Evolutionary conservation across 2,329 filamentous ascomycete genomes (phyloP), one percentile per base, ranked within the genome.

Genomic region (Penicillium sp.): DNA sequence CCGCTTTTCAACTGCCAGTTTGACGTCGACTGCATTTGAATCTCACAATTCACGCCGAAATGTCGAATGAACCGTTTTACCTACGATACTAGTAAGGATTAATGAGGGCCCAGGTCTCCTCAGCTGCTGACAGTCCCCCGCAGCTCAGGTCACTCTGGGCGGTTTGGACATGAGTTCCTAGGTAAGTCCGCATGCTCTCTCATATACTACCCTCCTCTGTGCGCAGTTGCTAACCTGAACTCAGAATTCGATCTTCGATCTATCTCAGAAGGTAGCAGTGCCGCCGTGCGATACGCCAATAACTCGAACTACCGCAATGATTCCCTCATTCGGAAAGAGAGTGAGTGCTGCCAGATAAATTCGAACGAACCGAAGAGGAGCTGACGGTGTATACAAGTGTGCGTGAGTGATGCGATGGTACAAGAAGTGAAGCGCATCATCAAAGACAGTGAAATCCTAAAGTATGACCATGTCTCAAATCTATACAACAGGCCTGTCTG

Each of bases 241-340:
- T 10, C 64, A 97, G 93, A 99, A 75, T 99, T 99, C 74, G 94
- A 99, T 73, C 94, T 99, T 69, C 85, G 93, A 52, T 90, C 92
- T 22, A 84, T 97, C 43, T 91, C 91, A 50, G 94, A 99, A 72
- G 94, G 94, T 48, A 86, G 90, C 57, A 97, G 92, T 71, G 94
- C 94, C 7, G 90, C 94, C 48, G 92, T 93, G 31, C 88, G 94
- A 76, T 99, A 99, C 77, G 94, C 94, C 61, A 99, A 99, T 82
- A 99, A 99, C 77, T 97, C 93, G 54, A 99, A 99, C 78, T 99
- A 99, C 78, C 88, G 94, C 69, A 99, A 99, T 77, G 94, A 99
- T 73, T 97, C 92, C 59, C 80, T 99, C 65, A 99, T 99, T 71
- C 89, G 94, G 62, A 99, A 99, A 92, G 94, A 99, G 81, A 99